Base-by-base conservation (phyloP, 2,329 filamentous ascomycete species). In the Stagonosporopsis chrysanthemi region DNA sequence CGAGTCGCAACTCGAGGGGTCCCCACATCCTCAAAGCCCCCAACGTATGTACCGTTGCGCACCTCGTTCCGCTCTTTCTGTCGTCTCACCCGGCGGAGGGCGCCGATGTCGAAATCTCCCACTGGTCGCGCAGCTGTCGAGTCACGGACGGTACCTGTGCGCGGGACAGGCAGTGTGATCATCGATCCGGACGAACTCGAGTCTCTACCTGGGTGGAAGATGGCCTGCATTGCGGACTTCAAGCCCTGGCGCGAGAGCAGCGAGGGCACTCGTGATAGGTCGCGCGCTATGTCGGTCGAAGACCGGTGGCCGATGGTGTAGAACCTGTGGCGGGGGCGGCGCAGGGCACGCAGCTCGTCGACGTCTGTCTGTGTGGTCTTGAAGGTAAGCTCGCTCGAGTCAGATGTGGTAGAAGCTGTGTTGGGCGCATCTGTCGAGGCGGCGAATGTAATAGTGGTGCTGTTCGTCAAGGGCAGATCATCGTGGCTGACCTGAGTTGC, bases 131-230 rank as follows among this genome's bases (percentile, higher is more conserved):
- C 36, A 2, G 60, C 41, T 6, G 44, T 40, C 0, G 63, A 33
- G 23, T 64, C 50, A 9, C 72, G 70, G 26, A 62, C 65, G 12
- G 63, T 67, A 22, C 68, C 67, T 2, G 71, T 70, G 1, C 67
- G 63, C 8, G 66, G 56, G 11, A 73, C 60, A 6, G 71, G 71
- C 1, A 75, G 58, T 2, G 71, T 75, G 45, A 76, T 70, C 52
- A 74, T 72, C 22, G 72, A 74, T 9, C 69, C 69, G 2, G 65
- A 65, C 6, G 70, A 71, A 49, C 69, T 73, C 17, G 69, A 68
- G 11, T 75, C 71, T 40, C 71, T 60, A 4, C 57, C 54, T 19
- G 64, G 42, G 5, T 63, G 62, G 52, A 76, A 75, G 26, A 75
- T 66, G 17, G 64, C 62, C 33, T 74, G 66, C 28, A 75, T 61